These are phyloP conservation scores for Mucor irregularis DNA, from an alignment of 371 early-diverging fungal species.

Conservation along the genomic window DNA sequence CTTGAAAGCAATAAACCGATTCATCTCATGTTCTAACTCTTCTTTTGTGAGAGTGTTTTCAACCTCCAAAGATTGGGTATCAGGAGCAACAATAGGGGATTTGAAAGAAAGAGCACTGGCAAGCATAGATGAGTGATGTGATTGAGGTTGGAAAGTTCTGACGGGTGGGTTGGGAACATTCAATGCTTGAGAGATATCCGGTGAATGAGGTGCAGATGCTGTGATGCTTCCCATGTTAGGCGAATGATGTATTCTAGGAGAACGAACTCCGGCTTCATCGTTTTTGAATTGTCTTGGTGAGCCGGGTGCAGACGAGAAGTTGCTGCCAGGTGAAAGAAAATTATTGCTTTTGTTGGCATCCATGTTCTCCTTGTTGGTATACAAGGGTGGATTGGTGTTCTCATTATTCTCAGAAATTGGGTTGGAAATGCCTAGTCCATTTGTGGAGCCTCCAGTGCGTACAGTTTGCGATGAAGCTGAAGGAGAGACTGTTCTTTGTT, in stretches of 20 bases:
- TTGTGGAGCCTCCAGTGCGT: neutral
- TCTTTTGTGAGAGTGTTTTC: neutral
- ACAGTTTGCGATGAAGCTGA: neutral
- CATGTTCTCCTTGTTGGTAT: neutral
- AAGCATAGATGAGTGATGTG: slow-evolving; percentile 9
- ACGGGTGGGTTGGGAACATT: neutral
- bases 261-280: neutral
- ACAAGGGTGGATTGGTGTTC: neutral
- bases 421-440: slow-evolving; percentile 15
- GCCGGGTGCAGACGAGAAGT: neutral
- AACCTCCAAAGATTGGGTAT: neutral
- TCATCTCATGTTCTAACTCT: neutral
- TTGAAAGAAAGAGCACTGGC: slow-evolving; percentile 16
- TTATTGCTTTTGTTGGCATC: too few relatives aligned
- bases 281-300: neutral
- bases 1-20: slow-evolving; percentile 35
- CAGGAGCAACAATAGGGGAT: slow-evolving; percentile 6
- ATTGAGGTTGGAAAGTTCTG: neutral
- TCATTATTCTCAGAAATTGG: slow-evolving; percentile 1
- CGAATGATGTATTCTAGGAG: neutral
- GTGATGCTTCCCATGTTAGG: neutral
- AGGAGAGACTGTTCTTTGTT: neutral
- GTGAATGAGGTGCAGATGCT: neutral
- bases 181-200: slow-evolving; percentile 12
- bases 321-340: too few relatives aligned